phyloP scores from a whole-genome alignment of 116 monocot genomes.

The Posidonia oceanica region DNA sequence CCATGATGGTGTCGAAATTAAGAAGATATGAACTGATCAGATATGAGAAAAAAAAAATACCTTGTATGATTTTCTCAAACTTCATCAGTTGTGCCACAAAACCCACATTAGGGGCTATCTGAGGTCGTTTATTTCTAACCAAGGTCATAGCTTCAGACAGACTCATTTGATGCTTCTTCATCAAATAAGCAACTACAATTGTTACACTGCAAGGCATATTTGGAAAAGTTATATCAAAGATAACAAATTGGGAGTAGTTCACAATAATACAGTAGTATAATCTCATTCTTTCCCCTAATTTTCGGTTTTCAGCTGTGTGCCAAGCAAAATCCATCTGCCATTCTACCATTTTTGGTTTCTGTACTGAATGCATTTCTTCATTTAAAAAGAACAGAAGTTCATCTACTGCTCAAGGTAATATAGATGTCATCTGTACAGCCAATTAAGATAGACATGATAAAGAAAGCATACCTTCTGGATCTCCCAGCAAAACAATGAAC shows the following conservation, averaged over 20 bases:
- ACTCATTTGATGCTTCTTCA: constrained; percentile 53
- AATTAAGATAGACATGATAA: not conserved
- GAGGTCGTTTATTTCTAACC: constrained; percentile 42
- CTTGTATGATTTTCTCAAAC: constrained; percentile 40
- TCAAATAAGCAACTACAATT: constrained; percentile 59
- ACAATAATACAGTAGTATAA: not conserved
- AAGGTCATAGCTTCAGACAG: constrained; percentile 21
- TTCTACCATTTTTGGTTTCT: too few species aligned
- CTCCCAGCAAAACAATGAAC: constrained; percentile 97
- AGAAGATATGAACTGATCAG: too few species aligned
- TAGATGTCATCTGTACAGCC: not conserved
- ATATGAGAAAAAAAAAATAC: constrained; percentile 5
- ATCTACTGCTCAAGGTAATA: not conserved
- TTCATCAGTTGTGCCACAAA: constrained; percentile 36
- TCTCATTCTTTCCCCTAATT: not conserved
- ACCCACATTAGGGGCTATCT: constrained; percentile 46
- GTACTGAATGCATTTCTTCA: too few species aligned
- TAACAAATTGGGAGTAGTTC: not conserved
- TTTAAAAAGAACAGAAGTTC: too few species aligned
- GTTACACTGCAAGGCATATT: constrained; percentile 32
- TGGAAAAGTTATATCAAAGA: not conserved
- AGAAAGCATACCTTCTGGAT: constrained; percentile 66
- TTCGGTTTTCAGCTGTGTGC: not conserved
- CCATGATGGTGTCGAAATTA: too few species aligned
- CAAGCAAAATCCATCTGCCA: not conserved